Conservation (phyloP, 129 eudicot genomes). For the Sambucus nigra region DNA sequence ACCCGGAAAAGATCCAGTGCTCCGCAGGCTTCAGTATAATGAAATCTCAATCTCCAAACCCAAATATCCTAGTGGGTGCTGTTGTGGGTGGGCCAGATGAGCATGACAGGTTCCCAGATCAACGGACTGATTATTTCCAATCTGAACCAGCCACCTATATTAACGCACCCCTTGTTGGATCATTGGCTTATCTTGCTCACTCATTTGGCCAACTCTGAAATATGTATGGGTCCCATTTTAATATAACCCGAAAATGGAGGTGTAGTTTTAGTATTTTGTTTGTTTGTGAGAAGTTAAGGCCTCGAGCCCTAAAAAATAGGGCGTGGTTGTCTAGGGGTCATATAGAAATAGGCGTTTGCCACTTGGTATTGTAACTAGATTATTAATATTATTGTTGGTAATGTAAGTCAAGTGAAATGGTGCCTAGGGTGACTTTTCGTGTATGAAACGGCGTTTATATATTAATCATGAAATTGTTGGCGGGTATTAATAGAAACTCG, state of each 20-base stretch:
- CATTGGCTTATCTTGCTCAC: constrained; percentile 88
- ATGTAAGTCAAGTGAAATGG: too few species aligned
- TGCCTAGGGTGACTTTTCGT: constrained; percentile 1
- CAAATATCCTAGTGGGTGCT: constrained; percentile 68
- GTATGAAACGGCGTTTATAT: constrained; percentile 7
- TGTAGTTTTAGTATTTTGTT: background rate
- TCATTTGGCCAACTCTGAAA: constrained; percentile 80
- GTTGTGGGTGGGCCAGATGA: constrained; percentile 94
- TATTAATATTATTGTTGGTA: too few species aligned
- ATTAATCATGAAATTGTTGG: too few species aligned
- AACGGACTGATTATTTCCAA: constrained; percentile 80
- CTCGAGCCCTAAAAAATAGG: constrained; percentile 15
- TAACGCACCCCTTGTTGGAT: constrained; percentile 93
- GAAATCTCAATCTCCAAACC: constrained; percentile 73
- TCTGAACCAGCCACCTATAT: constrained; percentile 96
- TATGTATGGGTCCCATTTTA: background rate
- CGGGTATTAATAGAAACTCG: background rate
- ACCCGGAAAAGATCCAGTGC: constrained; percentile 83
- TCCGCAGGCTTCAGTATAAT: constrained; percentile 59
- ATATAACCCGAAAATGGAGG: too few species aligned
- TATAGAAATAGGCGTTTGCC: too few species aligned
- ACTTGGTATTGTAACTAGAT: too few species aligned
- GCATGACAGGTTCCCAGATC: constrained; percentile 75
- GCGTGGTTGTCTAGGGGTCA: background rate
- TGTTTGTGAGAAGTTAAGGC: constrained; percentile 11